phyloP scores from a whole-genome alignment of 805 yeast genomes.

The Cyberlindnera bimundalis region DNA sequence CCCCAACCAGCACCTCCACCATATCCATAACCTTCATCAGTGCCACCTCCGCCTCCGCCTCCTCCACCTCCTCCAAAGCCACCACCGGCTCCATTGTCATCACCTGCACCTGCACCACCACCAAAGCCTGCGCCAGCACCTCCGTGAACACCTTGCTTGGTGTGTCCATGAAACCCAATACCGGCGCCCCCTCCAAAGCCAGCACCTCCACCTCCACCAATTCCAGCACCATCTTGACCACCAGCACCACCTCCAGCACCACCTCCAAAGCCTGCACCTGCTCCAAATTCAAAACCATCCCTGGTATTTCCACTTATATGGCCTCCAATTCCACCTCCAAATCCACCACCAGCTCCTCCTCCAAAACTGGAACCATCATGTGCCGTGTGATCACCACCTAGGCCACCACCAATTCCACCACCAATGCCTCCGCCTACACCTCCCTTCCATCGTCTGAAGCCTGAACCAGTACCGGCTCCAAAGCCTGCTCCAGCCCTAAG shows the following conservation, averaged over 20 bases:
- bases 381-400: not conserved
- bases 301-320: not conserved
- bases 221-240: not conserved
- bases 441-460: not conserved
- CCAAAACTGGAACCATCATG: not conserved
- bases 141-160: not conserved
- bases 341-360: constrained; percentile 1
- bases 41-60: not conserved
- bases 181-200: constrained; percentile 1
- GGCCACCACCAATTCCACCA: constrained; percentile 1
- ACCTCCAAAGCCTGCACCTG: constrained; percentile 1
- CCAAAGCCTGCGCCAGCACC: not conserved
- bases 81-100: not conserved
- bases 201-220: constrained; percentile 1
- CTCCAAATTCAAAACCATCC: not conserved
- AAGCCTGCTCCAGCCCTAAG: not conserved
- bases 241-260: constrained; percentile 2
- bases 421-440: not conserved
- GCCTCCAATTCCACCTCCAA: not conserved
- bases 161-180: not conserved
- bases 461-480: not conserved
- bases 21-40: not conserved
- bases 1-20: constrained; percentile 1
- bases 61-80: not conserved
- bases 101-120: not conserved